Evolutionary conservation across 2,329 filamentous ascomycete species (phyloP).

Genomic region (Trichoderma sp.): DNA sequence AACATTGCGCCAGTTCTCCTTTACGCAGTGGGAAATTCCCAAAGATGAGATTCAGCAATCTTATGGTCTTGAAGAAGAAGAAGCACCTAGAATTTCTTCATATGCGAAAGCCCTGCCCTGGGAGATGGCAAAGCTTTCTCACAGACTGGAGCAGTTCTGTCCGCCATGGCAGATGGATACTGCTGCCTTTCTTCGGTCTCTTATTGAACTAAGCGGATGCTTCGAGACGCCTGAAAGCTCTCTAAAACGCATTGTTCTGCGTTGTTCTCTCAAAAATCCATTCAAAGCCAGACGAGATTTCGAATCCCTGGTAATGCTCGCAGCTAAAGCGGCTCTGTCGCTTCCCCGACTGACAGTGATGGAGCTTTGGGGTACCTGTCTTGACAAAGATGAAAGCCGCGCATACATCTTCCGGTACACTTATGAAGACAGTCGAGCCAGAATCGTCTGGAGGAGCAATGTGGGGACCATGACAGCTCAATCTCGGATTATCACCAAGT

Average conservation of each 20-base stretch:
- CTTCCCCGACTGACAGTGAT: not conserved
- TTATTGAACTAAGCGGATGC: not conserved
- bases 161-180: not conserved
- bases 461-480: not conserved
- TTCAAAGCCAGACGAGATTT: not conserved
- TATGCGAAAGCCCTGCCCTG: not conserved
- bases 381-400: not conserved
- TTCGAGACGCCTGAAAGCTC: not conserved
- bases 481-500: not conserved
- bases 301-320: not conserved
- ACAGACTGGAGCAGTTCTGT: not conserved
- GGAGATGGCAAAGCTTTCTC: not conserved
- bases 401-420: not conserved
- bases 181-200: not conserved
- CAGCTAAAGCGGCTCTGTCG: not conserved
- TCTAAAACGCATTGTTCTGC: not conserved
- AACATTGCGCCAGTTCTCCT: not conserved
- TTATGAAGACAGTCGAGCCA: not conserved
- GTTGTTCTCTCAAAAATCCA: not conserved
- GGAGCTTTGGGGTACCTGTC: not conserved
- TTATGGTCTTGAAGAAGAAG: no score
- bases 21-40: not conserved
- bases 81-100: not conserved
- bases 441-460: not conserved
- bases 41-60: not conserved